Evolutionary conservation across 371 early-diverging fungal genomes (phyloP), one percentile per base, ranked within the genome.

Genomic region (Apophysomyces elegans): DNA sequence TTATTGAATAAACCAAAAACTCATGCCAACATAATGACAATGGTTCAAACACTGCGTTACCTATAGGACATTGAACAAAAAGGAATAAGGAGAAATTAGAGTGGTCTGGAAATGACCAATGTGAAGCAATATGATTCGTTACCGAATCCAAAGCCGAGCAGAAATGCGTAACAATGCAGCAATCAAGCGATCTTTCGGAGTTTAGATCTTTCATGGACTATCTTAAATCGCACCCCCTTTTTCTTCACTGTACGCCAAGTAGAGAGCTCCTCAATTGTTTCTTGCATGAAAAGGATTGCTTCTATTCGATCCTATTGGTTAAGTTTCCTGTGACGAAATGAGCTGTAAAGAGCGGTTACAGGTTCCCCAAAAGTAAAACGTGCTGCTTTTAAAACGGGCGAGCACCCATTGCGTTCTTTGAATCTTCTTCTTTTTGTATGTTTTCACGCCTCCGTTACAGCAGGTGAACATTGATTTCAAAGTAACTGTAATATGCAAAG

Each of bases 311-410:
- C 0, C 9, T 16, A 50, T 50, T 50, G 54, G 54, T 5, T 50
- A 11, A 1, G 54, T 50, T 50, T 50, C 54, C 54, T 21, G 21
- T 50, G 54, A 50, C 54, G 54, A 18, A 50, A 50, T 26, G 54
- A 50, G 21, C 6, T 21, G 11, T 18, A 50, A 50, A 50, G 6
- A 50, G 54, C 54, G 21, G 21, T 50, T 21, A 50, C 54, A 11
- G 35, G 54, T 50, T 50, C 54, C 54, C 54, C 32, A 26, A 50
- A 50, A 50, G 21, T 50, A 26, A 16, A 50, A 50, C 54, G 54
- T 50, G n/a, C 54, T 50, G 21, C 54, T 50, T 50, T 50, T 50
- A 50, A 50, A 50, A 50, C 54, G 54, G 54, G 21, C 54, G 54
- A 50, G 21, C 21, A 9, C 21, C 21, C 54, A 26, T 50, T 50